phyloP scores from a whole-genome alignment of 306 rosid genomes.

The Echinosophora koreensis region DNA sequence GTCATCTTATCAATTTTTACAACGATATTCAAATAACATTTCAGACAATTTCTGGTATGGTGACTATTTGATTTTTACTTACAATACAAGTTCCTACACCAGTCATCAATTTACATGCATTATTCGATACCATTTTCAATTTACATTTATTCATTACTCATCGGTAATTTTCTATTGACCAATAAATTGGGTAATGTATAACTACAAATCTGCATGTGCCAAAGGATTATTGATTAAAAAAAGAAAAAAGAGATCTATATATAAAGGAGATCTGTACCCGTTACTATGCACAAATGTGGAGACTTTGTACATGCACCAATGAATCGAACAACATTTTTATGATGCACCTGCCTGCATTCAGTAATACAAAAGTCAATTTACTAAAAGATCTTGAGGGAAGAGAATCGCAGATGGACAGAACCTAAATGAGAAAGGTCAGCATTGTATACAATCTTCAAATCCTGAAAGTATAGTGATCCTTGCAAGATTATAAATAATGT shows the following conservation, averaged over 20 bases:
- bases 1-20: background rate
- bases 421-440: slow-evolving; percentile 27
- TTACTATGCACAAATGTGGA: slow-evolving; percentile 91
- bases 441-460: background rate
- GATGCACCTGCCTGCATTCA: slow-evolving; percentile 88
- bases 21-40: background rate
- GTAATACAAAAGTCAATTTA: slow-evolving; percentile 40
- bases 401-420: slow-evolving; percentile 16
- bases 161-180: background rate
- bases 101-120: background rate
- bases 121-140: background rate
- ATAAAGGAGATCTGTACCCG: slow-evolving; percentile 62
- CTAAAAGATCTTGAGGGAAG: slow-evolving; percentile 20
- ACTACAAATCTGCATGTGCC: slow-evolving; percentile 5
- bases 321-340: slow-evolving; percentile 91
- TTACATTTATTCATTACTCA: background rate
- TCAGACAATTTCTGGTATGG: slow-evolving; percentile 5
- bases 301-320: slow-evolving; percentile 92
- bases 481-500: background rate
- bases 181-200: slow-evolving; percentile 29
- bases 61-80: background rate
- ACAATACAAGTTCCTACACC: background rate
- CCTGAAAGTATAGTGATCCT: background rate
- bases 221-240: slow-evolving; percentile 35
- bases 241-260: background rate